These are phyloP conservation scores for Citrullus mucosospermus DNA, from an alignment of 306 rosid genomes.

Conservation along the genomic window DNA sequence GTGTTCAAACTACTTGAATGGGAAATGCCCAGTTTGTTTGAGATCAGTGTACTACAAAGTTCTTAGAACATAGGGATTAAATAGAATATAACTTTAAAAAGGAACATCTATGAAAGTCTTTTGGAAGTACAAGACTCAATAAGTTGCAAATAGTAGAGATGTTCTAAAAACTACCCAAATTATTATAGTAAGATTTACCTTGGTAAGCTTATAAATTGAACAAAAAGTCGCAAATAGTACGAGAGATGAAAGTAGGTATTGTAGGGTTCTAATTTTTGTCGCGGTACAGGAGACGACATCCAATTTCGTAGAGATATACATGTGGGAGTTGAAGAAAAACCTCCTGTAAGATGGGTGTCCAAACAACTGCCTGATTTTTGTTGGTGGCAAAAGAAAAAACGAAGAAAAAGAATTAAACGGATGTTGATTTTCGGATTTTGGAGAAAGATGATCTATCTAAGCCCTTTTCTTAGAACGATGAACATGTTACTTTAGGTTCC, in stretches of 20 bases:
- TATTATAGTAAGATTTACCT: background rate
- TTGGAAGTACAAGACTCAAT: background rate
- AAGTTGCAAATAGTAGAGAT: too few species aligned
- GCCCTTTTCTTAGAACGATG: background rate
- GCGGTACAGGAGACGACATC: constrained; percentile 81
- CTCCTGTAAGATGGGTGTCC: constrained; percentile 19
- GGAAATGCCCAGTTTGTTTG: background rate
- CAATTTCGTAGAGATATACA: constrained; percentile 44
- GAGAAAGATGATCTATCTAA: background rate
- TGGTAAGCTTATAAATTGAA: background rate
- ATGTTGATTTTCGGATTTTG: background rate
- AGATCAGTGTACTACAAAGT: background rate
- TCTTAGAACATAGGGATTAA: background rate
- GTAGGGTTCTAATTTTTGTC: background rate
- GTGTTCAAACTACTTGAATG: background rate
- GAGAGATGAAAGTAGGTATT: background rate
- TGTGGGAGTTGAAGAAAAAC: constrained; percentile 16
- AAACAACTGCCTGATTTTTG: constrained; percentile 42
- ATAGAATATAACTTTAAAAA: background rate
- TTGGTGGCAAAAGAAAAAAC: constrained; percentile 17
- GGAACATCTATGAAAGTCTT: background rate
- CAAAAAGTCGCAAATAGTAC: background rate
- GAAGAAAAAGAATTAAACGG: background rate
- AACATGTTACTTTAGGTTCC: background rate
- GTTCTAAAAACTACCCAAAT: background rate